phyloP scores from a whole-genome alignment of 2,329 filamentous ascomycete genomes.

The Stagonosporopsis cucurbitacearum region DNA sequence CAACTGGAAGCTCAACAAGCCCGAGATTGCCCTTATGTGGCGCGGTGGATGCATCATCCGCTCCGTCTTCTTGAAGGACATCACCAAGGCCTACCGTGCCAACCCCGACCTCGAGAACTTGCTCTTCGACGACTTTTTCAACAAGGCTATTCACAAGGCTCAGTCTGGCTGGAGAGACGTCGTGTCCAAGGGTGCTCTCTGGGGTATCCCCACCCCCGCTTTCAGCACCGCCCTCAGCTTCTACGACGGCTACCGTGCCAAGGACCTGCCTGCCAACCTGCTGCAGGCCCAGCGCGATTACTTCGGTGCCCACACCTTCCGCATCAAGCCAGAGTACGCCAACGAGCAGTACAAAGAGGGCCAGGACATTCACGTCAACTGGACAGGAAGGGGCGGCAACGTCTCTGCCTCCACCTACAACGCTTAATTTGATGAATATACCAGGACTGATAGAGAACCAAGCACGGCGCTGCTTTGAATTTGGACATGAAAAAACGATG shows the following conservation, averaged over 20 bases:
- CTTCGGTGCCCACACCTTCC: conserved; percentile 75
- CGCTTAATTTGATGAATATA: conserved; percentile 66
- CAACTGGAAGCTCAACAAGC: conserved; percentile 99
- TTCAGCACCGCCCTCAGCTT: conserved; percentile 97
- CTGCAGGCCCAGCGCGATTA: conserved; percentile 99
- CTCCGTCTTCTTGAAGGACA: conserved; percentile 99
- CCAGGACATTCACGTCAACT: conserved; percentile 98
- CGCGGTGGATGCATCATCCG: conserved; percentile 99
- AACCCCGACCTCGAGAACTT: conserved; percentile 97
- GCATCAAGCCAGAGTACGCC: conserved; percentile 60
- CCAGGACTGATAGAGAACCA: conserved; percentile 20
- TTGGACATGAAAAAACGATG: conserved; percentile 37
- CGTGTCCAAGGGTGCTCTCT: conserved; percentile 87
- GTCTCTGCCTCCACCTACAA: conserved; percentile 97
- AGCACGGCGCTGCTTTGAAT: conserved; percentile 20
- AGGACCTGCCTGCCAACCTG: conserved; percentile 96
- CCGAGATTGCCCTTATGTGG: conserved; percentile 99
- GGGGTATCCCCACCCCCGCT: conserved; percentile 93
- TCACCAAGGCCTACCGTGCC: conserved; percentile 93
- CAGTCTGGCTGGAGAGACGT: conserved; percentile 69
- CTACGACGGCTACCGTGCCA: conserved; percentile 98
- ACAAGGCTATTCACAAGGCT: conserved; percentile 96
- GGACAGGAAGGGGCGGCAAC: conserved; percentile 97
- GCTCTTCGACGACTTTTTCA: conserved; percentile 99
- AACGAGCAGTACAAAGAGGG: conserved; percentile 79